Conservation (phyloP, 805 yeast genomes). For the Limtongozyma cylindracea region DNA sequence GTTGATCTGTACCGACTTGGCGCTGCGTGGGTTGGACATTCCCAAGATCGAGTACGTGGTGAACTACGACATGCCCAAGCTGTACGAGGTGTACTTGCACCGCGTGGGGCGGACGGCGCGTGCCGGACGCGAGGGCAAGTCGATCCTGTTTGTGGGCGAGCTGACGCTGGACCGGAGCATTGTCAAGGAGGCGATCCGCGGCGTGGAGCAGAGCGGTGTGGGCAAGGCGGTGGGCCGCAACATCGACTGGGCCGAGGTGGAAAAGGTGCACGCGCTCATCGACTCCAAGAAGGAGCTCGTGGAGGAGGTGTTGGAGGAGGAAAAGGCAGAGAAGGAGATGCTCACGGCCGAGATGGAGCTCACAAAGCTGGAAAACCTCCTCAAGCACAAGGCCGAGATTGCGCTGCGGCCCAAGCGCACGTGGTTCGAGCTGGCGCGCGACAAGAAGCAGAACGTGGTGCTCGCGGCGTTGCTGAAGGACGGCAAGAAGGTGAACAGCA, state of each 20-base stretch:
- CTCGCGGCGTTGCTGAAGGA: conserved; percentile 14
- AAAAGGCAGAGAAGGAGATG: conserved; percentile 69
- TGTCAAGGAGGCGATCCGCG: conserved; percentile 74
- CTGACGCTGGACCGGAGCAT: conserved; percentile 64
- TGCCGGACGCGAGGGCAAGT: conserved; percentile 91
- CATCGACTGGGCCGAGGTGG: conserved; percentile 78
- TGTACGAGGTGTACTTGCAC: conserved; percentile 77
- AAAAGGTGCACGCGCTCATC: conserved; percentile 33
- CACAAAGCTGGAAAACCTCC: conserved; percentile 60
- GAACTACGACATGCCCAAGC: conserved; percentile 89
- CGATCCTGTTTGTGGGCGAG: conserved; percentile 89
- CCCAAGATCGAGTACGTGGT: conserved; percentile 91
- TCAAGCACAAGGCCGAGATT: conserved; percentile 64
- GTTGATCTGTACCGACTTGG: conserved; percentile 87
- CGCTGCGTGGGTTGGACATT: conserved; percentile 97
- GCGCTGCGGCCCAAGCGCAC: conserved; percentile 82
- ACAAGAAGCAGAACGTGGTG: conserved; percentile 20
- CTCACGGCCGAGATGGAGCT: conserved; percentile 80
- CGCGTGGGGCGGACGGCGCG: conserved; percentile 99
- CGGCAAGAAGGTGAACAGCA: conserved; percentile 33
- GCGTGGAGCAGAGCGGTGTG: conserved; percentile 14
- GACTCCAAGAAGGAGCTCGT: conserved; percentile 32
- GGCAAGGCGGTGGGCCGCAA: conserved; percentile 64
- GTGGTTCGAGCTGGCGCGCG: conserved; percentile 56
- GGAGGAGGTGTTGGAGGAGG: conserved; percentile 67